These are phyloP conservation scores for Psilocybe cyanescens DNA, from an alignment of 768 basidiomycete genomes.

Conservation along the genomic window DNA sequence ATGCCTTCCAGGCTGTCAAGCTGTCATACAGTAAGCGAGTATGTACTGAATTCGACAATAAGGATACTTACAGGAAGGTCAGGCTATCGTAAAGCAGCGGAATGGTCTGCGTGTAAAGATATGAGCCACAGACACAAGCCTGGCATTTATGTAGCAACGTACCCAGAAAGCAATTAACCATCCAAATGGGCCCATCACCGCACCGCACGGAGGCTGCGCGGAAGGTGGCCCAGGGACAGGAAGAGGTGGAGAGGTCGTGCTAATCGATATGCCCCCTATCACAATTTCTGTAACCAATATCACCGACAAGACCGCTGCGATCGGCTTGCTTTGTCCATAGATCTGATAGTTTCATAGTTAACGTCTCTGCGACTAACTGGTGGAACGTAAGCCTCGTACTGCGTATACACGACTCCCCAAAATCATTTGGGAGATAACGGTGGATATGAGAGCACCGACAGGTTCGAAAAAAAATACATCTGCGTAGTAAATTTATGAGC, in stretches of 20 bases:
- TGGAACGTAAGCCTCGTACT: slow-evolving; percentile 10
- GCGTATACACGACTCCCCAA: slow-evolving; percentile 28
- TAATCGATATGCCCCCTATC: slow-evolving; percentile 20
- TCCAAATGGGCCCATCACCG: slow-evolving; percentile 21
- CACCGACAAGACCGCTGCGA: slow-evolving; percentile 14
- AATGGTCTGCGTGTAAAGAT: slow-evolving; percentile 7
- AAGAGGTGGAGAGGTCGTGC: slow-evolving; percentile 20
- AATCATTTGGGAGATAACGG: slow-evolving; percentile 28
- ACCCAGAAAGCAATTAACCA: slow-evolving; percentile 30
- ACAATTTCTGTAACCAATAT: slow-evolving; percentile 18
- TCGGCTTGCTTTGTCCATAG: slow-evolving; percentile 16
- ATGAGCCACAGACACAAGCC: not conserved
- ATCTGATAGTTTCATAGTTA: slow-evolving; percentile 13
- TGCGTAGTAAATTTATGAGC: not conserved
- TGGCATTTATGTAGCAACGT: not conserved
- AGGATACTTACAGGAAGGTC: slow-evolving; percentile 16
- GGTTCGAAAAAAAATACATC: slow-evolving; percentile 28
- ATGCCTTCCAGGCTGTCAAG: slow-evolving; percentile 18
- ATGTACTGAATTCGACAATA: slow-evolving; percentile 1
- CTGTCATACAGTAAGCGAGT: not conserved
- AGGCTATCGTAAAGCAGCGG: slow-evolving; percentile 22
- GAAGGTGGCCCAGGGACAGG: slow-evolving; percentile 14
- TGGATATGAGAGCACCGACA: slow-evolving; percentile 27
- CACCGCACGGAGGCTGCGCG: slow-evolving; percentile 22
- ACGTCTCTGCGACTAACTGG: not conserved